These are phyloP conservation scores for Ettlia oleoabundans DNA, from an alignment of 139 green algal genomes.

Conservation along the genomic window DNA sequence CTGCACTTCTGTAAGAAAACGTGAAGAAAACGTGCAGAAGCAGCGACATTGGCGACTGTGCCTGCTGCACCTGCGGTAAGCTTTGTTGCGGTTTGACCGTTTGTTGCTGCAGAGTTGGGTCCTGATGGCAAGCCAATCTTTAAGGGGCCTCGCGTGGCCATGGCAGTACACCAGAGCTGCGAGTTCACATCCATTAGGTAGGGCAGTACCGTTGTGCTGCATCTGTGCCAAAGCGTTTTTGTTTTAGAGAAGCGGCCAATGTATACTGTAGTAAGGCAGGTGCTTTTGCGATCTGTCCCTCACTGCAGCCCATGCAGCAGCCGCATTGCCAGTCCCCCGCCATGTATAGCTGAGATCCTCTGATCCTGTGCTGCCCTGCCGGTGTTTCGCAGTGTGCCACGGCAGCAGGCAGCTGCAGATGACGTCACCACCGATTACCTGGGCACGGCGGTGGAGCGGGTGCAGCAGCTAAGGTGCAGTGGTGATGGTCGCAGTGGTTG, in stretches of 20 bases:
- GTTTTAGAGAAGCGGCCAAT: no score
- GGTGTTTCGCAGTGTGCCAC: constrained; percentile 3
- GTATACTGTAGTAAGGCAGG: no score
- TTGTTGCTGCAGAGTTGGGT: constrained; percentile 36
- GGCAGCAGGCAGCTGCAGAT: constrained; percentile 27
- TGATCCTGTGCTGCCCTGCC: not conserved
- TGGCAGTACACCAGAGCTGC: constrained; percentile 68
- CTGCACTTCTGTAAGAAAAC: not conserved
- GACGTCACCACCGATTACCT: constrained; percentile 49
- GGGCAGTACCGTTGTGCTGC: not conserved
- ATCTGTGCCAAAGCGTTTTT: no score
- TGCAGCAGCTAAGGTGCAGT: constrained; percentile 55
- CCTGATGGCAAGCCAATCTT: constrained; percentile 75
- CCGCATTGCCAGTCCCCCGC: no score
- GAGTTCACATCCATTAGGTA: constrained; percentile 49
- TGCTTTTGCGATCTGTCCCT: no score
- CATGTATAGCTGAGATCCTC: no score
- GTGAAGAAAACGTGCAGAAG: not conserved
- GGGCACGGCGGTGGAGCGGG: constrained; percentile 59
- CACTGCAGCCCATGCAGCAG: no score
- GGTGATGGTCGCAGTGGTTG: constrained; percentile 8
- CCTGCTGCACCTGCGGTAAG: no score
- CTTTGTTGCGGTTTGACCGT: no score
- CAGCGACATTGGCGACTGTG: no score
- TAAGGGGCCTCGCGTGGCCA: constrained; percentile 70